These are phyloP conservation scores for Pichia inconspicua DNA, from an alignment of 1,139 yeast species.

Conservation along the genomic window DNA sequence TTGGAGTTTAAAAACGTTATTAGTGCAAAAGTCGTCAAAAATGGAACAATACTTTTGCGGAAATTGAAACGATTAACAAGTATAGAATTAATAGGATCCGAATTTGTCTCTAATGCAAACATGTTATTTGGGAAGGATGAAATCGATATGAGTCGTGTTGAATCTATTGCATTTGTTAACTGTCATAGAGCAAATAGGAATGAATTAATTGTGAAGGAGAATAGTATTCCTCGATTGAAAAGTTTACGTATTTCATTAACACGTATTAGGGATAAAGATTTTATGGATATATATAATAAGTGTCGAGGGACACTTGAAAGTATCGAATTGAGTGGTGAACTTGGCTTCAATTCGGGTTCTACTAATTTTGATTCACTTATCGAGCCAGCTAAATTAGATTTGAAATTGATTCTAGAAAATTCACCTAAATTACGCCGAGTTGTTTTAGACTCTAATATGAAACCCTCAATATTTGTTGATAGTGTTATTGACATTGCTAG, in stretches of 20 bases:
- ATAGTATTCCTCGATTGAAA: not conserved
- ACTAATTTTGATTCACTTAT: not conserved
- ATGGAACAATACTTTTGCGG: not conserved
- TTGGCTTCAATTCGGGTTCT: not conserved
- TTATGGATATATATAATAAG: not conserved
- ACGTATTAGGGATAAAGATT: not conserved
- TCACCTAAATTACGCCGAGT: not conserved
- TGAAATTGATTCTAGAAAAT: not conserved
- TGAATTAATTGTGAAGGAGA: not conserved
- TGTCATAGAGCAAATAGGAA: not conserved
- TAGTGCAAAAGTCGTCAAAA: not conserved
- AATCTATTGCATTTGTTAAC: not conserved
- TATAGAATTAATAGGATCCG: too few species aligned
- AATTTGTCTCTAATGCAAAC: too few species aligned
- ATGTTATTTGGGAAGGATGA: not conserved
- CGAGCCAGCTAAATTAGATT: not conserved
- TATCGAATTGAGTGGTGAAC: not conserved
- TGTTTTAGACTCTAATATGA: not conserved
- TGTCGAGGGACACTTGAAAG: not conserved
- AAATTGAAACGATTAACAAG: not conserved
- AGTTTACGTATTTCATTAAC: not conserved
- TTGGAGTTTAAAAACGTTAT: not conserved
- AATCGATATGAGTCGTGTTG: not conserved
- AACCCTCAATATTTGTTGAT: not conserved
- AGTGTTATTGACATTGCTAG: conserved; percentile 3